Base-by-base conservation (phyloP, 1,139 yeast genomes). In the Geotrichum histeridarum region DNA sequence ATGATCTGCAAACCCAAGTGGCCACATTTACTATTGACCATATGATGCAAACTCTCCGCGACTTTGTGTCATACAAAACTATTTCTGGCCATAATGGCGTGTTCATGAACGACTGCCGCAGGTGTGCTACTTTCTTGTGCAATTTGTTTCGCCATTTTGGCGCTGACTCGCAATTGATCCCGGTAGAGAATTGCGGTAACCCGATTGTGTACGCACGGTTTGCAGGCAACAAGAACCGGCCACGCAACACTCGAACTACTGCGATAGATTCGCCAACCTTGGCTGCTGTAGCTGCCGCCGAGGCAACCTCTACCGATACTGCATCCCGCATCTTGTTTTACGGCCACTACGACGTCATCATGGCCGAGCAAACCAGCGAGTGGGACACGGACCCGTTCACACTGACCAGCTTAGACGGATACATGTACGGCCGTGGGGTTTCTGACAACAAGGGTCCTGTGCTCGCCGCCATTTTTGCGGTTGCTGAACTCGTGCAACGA, bases 401-500 rank as follows among this genome's bases (percentile, higher is more conserved):
- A 32, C 70, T 93, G 68, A 79, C 85, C 0, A 86, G 95, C 2
- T 77, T 78, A 58, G 86, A 93, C 67, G 99, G 98, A 0, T 90
- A 84, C 65, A 69, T 93, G 58, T 86, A 87, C 64, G 98, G 94
- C 1, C 79, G 99, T 64, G 99, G 99, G 52, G 95, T 86, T 0
- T 82, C 95, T 42, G 99, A 93, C 66, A 93, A 93, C 68, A 93
- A 93, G 67, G 99, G 98, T 0, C 99, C 99, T 0, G 74, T 86
- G 3, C 71, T 90, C n/a, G 95, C 97, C 0, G 86, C 97, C 0
- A 79, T 91, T 4, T 90, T 83, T 70, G 89, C 96, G 0, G 95
- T 86, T 11, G 93, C 95, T 0, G 90, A 86, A 55, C 71, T 89
- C 8, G 73, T 74, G 54, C 79, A 79, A 43, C 71, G 73, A 8